phyloP scores from a whole-genome alignment of 495 filamentous ascomycete species.

The Bacidia gigantensis region DNA sequence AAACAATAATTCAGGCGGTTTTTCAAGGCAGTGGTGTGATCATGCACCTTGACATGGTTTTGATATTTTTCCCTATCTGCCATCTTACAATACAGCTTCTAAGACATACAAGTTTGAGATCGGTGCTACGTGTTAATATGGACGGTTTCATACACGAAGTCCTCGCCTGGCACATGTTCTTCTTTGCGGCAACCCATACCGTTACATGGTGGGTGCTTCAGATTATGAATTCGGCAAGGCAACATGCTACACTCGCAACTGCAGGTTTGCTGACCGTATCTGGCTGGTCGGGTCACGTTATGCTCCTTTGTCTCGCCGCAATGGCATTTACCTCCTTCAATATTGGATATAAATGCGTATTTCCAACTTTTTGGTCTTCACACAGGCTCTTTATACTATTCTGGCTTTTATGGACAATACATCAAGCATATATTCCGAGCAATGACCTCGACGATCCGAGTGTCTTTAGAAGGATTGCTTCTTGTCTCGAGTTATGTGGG shows the following conservation, averaged over 20 bases:
- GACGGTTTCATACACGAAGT: conserved; percentile 51
- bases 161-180: conserved; percentile 66
- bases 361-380: conserved; percentile 74
- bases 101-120: conserved; percentile 60
- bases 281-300: conserved; percentile 68
- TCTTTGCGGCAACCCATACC: conserved; percentile 70
- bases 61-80: conserved; percentile 68
- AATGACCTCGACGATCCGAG: background rate
- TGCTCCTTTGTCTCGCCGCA: conserved; percentile 53
- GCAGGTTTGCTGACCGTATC: conserved; percentile 56
- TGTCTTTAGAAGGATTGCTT: conserved; percentile 19
- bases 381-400: conserved; percentile 66
- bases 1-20: conserved; percentile 22
- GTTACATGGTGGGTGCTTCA: conserved; percentile 74
- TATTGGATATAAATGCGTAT: conserved; percentile 50
- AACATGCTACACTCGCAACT: conserved; percentile 58
- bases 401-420: conserved; percentile 71
- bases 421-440: conserved; percentile 20
- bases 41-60: conserved; percentile 60
- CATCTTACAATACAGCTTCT: conserved; percentile 63
- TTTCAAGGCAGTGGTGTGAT: conserved; percentile 55
- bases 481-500: conserved; percentile 68
- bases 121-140: conserved; percentile 72
- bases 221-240: conserved; percentile 54
- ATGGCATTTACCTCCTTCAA: conserved; percentile 59